phyloP scores from a whole-genome alignment of 192 early-diverging fungal species.

The Paraglomus occultum region DNA sequence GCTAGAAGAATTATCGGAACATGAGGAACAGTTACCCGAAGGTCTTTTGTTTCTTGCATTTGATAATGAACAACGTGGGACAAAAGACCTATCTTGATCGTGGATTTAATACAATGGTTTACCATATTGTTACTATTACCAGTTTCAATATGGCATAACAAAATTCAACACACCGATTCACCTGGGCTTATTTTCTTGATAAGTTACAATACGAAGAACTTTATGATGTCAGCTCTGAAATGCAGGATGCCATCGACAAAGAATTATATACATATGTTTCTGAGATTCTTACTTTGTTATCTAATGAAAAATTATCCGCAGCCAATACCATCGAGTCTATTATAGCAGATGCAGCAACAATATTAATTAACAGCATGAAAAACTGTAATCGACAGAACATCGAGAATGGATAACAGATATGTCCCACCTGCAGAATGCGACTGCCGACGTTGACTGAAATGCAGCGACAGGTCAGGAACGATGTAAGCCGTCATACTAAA shows the following conservation, averaged over 20 bases:
- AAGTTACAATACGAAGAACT: slow-evolving; percentile 11
- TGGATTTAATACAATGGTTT: neutral
- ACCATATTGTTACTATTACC: neutral
- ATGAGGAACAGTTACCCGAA: slow-evolving; percentile 3
- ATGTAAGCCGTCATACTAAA: too few relatives aligned
- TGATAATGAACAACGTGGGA: slow-evolving; percentile 11
- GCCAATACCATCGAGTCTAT: neutral
- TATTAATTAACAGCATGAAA: slow-evolving; percentile 10
- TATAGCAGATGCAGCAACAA: neutral
- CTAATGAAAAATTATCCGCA: slow-evolving; percentile 12
- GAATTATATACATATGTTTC: slow-evolving; percentile 18
- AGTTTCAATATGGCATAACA: neutral
- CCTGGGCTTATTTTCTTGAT: neutral
- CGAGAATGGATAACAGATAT: neutral
- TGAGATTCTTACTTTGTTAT: slow-evolving; percentile 1
- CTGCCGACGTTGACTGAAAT: slow-evolving; percentile 3
- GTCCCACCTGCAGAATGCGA: neutral
- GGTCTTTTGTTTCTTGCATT: slow-evolving; percentile 18
- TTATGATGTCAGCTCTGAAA: slow-evolving; percentile 6
- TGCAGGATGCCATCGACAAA: neutral
- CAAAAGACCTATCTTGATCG: slow-evolving; percentile 23
- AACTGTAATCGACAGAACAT: slow-evolving; percentile 3
- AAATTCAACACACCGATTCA: neutral
- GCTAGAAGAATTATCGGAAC: slow-evolving; percentile 9
- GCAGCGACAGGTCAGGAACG: slow-evolving; percentile 7